These are phyloP conservation scores for Xylariaceae sp. DNA, from an alignment of 2,329 filamentous ascomycete genomes.

Conservation along the genomic window DNA sequence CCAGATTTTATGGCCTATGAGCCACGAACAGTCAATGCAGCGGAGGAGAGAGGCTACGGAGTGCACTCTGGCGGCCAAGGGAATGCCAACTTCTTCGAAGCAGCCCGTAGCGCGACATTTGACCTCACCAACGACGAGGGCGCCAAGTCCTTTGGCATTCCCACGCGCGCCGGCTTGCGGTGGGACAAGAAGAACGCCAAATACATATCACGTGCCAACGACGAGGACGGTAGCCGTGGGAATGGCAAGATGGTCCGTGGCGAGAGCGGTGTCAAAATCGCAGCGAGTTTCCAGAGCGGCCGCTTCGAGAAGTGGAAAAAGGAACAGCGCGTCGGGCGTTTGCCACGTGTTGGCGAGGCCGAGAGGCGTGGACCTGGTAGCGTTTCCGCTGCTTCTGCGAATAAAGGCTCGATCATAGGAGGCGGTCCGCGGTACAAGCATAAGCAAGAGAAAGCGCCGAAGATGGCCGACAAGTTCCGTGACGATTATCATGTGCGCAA, in stretches of 20 bases:
- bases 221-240: conserved; percentile 80
- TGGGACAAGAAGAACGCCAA: conserved; percentile 98
- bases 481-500: conserved; percentile 89
- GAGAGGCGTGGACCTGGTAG: conserved; percentile 50
- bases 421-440: conserved; percentile 66
- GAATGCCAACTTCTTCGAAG: conserved; percentile 74
- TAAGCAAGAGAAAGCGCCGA: conserved; percentile 81
- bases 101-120: conserved; percentile 84
- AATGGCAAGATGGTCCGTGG: conserved; percentile 31
- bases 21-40: conserved; percentile 72
- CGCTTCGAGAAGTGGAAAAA: conserved; percentile 92
- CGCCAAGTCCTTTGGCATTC: conserved; percentile 72
- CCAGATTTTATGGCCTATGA: conserved; percentile 96
- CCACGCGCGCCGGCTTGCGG: conserved; percentile 71
- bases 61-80: conserved; percentile 71
- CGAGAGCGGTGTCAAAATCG: conserved; percentile 83
- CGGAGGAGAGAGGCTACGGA: conserved; percentile 89
- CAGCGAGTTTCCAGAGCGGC: conserved; percentile 86
- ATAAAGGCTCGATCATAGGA: conserved; percentile 32
- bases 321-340: conserved; percentile 71
- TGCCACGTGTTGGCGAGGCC: conserved; percentile 79
- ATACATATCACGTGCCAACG: conserved; percentile 87
- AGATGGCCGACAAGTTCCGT: conserved; percentile 86
- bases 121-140: conserved; percentile 88
- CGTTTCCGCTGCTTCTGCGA: conserved; percentile 27